A percentile compares a stretch with the other conserved stretches of the same genome.
These are phyloP conservation scores for Cymbomonas tetramitiformis DNA, from an alignment of 139 green algal genomes.

Conservation along the genomic window DNA sequence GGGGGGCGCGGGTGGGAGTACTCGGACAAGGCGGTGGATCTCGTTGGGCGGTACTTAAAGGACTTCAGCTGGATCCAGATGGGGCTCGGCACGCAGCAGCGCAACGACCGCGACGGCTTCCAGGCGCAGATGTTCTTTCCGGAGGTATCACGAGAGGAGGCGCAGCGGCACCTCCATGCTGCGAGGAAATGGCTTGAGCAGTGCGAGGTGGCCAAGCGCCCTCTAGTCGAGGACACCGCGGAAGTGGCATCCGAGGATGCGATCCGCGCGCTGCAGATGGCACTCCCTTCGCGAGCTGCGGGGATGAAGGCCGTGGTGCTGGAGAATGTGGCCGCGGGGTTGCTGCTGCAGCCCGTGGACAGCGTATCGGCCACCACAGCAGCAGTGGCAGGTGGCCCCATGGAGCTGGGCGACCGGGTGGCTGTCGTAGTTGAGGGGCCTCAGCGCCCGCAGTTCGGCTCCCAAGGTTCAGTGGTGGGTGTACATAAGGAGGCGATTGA, in stretches of 20 bases:
- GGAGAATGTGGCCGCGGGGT: constrained; percentile 50
- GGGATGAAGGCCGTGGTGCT: constrained; percentile 34
- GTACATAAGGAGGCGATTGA: constrained; percentile 54
- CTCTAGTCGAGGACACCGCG: constrained; percentile 47
- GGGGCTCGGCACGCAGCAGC: constrained; percentile 3
- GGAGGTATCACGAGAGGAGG: not conserved
- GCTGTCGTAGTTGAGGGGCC: constrained; percentile 30
- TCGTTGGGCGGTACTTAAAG: constrained; percentile 49
- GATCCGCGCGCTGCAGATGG: constrained; percentile 45
- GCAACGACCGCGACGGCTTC: constrained; percentile 3
- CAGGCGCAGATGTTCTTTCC: not conserved
- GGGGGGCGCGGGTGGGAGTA: constrained; percentile 54
- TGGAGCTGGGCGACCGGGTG: constrained; percentile 70
- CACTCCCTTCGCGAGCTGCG: not conserved
- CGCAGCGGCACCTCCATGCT: not conserved
- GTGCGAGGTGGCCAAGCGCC: constrained; percentile 39
- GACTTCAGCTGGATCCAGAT: constrained; percentile 24
- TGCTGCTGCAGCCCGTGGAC: constrained; percentile 57
- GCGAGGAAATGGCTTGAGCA: constrained; percentile 47
- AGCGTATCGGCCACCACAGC: too few relatives aligned
- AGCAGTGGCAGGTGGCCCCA: constrained; percentile 42
- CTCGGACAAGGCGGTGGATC: constrained; percentile 31
- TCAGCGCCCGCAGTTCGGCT: constrained; percentile 53
- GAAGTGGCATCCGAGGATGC: constrained; percentile 52
- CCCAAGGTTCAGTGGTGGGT: constrained; percentile 42